These are phyloP conservation scores for Monilinia vaccinii-corymbosi DNA, from an alignment of 2,329 filamentous ascomycete species.

Conservation along the genomic window DNA sequence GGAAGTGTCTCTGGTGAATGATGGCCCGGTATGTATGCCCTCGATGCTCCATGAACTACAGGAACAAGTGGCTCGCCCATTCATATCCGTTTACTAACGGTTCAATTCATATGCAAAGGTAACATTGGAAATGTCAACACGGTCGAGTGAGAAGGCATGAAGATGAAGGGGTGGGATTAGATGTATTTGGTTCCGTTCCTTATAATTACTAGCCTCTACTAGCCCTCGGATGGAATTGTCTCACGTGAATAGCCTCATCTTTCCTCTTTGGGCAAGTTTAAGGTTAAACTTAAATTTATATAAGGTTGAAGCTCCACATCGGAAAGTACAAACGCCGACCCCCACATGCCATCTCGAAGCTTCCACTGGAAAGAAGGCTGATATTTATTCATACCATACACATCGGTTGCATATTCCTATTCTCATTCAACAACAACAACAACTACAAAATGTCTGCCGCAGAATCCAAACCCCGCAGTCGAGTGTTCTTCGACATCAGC, in stretches of 20 bases:
- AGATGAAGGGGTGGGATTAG: no score
- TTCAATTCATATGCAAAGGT: no score
- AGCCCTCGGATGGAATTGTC: no score
- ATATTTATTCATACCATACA: not conserved
- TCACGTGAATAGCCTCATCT: no score
- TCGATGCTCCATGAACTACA: not conserved
- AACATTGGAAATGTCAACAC: slow-evolving; percentile 26
- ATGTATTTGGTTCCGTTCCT: no score
- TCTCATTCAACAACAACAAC: slow-evolving; percentile 22
- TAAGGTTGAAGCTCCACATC: not conserved
- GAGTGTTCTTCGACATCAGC: slow-evolving; percentile 89
- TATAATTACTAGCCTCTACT: no score
- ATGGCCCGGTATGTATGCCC: slow-evolving; percentile 54
- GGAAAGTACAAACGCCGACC: slow-evolving; percentile 7
- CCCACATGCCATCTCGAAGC: slow-evolving; percentile 10
- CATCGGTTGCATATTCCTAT: not conserved
- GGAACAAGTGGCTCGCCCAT: not conserved
- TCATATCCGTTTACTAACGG: not conserved
- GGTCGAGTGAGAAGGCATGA: slow-evolving; percentile 16
- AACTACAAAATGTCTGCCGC: slow-evolving; percentile 33
- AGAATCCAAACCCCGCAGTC: slow-evolving; percentile 35
- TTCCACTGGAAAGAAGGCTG: slow-evolving; percentile 7
- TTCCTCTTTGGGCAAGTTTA: no score
- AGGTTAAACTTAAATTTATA: no score
- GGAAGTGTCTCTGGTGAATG: slow-evolving; percentile 84